These are phyloP conservation scores for Orobanche coerulescens DNA, from an alignment of 257 asterid genomes.

Conservation along the genomic window DNA sequence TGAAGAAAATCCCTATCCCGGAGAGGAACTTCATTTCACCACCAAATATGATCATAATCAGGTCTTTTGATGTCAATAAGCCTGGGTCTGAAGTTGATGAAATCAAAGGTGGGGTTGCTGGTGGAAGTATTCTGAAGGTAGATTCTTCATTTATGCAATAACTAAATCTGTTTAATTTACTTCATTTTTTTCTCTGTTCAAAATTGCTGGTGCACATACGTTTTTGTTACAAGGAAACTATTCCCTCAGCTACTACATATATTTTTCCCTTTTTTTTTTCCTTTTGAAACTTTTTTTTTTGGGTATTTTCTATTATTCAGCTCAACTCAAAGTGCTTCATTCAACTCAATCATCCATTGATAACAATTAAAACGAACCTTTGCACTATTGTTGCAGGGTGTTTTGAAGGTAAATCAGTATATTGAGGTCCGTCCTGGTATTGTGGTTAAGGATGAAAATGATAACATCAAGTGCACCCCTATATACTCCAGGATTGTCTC, in stretches of 20 bases:
- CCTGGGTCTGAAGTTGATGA: conserved; percentile 99
- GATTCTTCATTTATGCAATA: neutral
- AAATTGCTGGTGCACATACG: neutral
- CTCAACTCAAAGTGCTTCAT: neutral
- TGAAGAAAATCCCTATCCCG: conserved; percentile 86
- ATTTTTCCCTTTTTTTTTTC: too few species aligned
- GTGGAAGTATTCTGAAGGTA: conserved; percentile 96
- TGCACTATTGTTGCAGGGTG: conserved; percentile 64
- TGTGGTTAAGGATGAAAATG: conserved; percentile 85
- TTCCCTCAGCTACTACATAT: neutral
- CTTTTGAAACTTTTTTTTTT: too few species aligned
- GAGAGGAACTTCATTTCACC: conserved; percentile 79
- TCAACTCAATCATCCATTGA: conserved; percentile 1
- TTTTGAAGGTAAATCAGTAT: conserved; percentile 73
- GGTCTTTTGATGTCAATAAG: conserved; percentile 95
- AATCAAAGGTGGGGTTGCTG: conserved; percentile 96
- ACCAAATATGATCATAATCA: conserved; percentile 94
- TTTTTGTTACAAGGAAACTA: neutral
- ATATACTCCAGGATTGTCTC: conserved; percentile 91
- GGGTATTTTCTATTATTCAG: neutral
- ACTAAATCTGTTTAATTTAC: neutral
- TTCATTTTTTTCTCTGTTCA: neutral
- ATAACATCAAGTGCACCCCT: conserved; percentile 84
- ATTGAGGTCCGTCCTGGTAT: conserved; percentile 99
- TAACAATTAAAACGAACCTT: neutral